These are phyloP conservation scores for Penicillium ucsense DNA, from an alignment of 495 filamentous ascomycete genomes.

Conservation along the genomic window DNA sequence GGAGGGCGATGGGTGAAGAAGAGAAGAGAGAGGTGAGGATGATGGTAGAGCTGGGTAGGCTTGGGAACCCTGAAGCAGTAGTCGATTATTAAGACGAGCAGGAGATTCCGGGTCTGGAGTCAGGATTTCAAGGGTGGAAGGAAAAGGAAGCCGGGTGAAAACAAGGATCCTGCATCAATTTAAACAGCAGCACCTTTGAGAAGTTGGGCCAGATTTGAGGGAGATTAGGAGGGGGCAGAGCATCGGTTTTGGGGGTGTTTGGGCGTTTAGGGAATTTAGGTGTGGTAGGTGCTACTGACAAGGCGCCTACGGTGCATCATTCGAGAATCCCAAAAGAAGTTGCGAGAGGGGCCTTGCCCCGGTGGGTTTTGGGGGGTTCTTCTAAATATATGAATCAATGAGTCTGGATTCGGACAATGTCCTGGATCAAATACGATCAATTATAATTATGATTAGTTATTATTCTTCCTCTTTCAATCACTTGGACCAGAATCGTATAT, in stretches of 20 bases:
- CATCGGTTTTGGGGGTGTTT: slow-evolving; percentile 3
- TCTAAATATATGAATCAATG: not conserved
- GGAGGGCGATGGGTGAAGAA: not conserved
- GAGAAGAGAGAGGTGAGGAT: not conserved
- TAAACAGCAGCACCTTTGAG: not conserved
- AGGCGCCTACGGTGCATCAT: slow-evolving; percentile 13
- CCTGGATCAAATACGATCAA: not conserved
- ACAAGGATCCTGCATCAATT: not conserved
- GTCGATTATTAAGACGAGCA: not conserved
- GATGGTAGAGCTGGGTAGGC: not conserved
- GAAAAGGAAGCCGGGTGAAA: not conserved
- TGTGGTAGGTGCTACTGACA: slow-evolving; percentile 22
- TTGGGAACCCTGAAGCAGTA: not conserved
- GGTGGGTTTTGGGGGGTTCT: too few species aligned
- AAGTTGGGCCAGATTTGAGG: not conserved
- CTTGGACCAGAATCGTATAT: too few species aligned
- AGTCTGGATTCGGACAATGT: not conserved
- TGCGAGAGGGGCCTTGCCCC: too few species aligned
- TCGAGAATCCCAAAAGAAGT: not conserved
- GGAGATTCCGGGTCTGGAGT: not conserved
- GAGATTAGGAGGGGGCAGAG: slow-evolving; percentile 5
- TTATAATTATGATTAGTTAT: not conserved
- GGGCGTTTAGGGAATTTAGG: slow-evolving; percentile 14
- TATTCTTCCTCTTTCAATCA: not conserved
- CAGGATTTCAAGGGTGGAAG: not conserved